Percentiles rank a stretch among this genome's conserved stretches.
Conservation (phyloP, 1,284 basidiomycete genomes). For the Ustilago xerochloae region DNA sequence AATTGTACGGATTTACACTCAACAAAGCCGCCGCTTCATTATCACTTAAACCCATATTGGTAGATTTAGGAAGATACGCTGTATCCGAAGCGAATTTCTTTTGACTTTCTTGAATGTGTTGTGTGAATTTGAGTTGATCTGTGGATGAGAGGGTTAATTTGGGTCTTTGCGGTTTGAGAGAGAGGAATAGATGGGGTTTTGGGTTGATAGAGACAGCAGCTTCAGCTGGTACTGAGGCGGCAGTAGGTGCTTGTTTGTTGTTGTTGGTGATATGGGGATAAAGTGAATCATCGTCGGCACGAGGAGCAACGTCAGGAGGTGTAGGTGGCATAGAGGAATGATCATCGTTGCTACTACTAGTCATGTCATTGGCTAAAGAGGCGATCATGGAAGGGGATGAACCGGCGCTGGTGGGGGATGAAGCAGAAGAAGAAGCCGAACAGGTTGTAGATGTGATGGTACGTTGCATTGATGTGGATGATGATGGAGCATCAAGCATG, state of each 20-base stretch:
- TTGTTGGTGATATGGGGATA: no score
- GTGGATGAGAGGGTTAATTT: conserved; percentile 29
- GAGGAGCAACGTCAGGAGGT: conserved; percentile 29
- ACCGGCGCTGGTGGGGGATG: conserved; percentile 17
- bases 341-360: conserved; percentile 7
- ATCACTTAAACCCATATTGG: conserved; percentile 52
- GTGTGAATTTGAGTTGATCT: conserved; percentile 28
- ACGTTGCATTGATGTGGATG: conserved; percentile 25
- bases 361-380: conserved; percentile 19
- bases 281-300: conserved; percentile 8
- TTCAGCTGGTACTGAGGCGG: no score
- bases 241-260: no score
- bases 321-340: conserved; percentile 30
- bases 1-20: conserved; percentile 48
- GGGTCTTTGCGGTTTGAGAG: conserved; percentile 14
- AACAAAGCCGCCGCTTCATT: conserved; percentile 40
- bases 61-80: conserved; percentile 45
- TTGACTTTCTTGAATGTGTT: conserved; percentile 38
- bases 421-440: no score
- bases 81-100: conserved; percentile 45
- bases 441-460: conserved; percentile 13
- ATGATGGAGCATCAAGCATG: background rate
- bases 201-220: conserved; percentile 14
- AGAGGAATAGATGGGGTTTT: conserved; percentile 29
- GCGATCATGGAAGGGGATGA: conserved; percentile 32